A percentile compares a stretch with the other conserved stretches of the same genome.
These are phyloP conservation scores for Datura wrightii DNA, from an alignment of 257 asterid species.

Conservation along the genomic window DNA sequence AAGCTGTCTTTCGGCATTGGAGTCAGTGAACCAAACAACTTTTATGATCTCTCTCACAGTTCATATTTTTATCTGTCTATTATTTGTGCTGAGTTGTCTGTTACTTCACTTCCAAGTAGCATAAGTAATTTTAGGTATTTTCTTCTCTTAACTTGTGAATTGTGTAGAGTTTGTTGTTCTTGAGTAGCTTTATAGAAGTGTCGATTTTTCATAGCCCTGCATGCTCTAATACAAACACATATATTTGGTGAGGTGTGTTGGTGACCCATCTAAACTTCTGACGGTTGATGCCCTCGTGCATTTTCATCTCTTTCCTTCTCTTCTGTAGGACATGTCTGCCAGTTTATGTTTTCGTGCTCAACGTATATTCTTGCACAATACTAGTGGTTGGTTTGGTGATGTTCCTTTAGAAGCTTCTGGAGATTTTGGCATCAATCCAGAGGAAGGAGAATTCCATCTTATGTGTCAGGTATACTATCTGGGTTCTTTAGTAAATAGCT, in stretches of 20 bases:
- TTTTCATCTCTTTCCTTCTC: constrained; percentile 36
- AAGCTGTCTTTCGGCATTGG: constrained; percentile 43
- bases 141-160: constrained; percentile 13
- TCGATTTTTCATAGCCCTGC: constrained; percentile 9
- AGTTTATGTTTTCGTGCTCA: constrained; percentile 94
- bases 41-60: constrained; percentile 24
- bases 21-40: neutral
- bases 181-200: constrained; percentile 4
- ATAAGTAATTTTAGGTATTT: constrained; percentile 14
- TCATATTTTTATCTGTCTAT: neutral
- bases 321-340: constrained; percentile 78
- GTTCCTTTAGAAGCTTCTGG: constrained; percentile 99
- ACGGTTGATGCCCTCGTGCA: constrained; percentile 15
- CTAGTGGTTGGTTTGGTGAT: constrained; percentile 99
- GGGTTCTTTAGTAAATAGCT: constrained; percentile 29
- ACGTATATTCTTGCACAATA: constrained; percentile 90
- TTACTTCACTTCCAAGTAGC: constrained; percentile 1
- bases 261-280: neutral
- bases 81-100: constrained; percentile 26
- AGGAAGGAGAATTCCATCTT: constrained; percentile 95
- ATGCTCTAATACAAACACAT: neutral
- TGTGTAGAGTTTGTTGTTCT: neutral
- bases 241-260: neutral
- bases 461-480: constrained; percentile 88
- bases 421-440: constrained; percentile 97